Evolutionary conservation across 345 rosid genomes (phyloP).

Genomic region (Sisymbrium irio): DNA sequence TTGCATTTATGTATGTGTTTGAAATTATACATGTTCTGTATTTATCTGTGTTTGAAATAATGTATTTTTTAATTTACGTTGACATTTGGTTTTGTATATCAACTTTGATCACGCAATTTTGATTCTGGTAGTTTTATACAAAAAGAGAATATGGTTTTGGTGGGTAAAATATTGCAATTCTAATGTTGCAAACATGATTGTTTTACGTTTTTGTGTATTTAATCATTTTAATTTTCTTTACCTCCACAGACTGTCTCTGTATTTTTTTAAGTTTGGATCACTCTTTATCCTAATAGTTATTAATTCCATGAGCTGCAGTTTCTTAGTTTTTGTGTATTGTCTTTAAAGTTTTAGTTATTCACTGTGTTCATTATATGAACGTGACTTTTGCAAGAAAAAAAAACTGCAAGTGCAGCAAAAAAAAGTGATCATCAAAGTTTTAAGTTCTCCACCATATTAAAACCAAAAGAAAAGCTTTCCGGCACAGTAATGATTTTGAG

Average conservation of each 20-base stretch:
- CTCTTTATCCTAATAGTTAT: background rate
- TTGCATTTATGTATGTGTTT: background rate
- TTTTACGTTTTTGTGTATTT: background rate
- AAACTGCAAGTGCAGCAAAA: too few relatives aligned
- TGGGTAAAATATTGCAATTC: too few relatives aligned
- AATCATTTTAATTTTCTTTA: background rate
- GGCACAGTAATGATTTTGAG: background rate
- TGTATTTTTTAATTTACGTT: background rate
- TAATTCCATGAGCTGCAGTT: background rate
- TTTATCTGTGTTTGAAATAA: background rate
- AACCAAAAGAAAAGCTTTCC: background rate
- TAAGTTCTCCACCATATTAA: background rate
- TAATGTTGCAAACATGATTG: too few relatives aligned
- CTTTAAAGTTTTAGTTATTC: background rate
- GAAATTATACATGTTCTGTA: background rate
- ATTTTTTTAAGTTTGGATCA: background rate
- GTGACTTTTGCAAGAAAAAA: background rate
- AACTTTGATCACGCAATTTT: background rate
- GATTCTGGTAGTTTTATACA: too few relatives aligned
- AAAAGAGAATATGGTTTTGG: too few relatives aligned
- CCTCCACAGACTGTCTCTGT: background rate
- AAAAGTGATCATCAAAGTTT: background rate
- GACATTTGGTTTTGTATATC: background rate
- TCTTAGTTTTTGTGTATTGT: background rate
- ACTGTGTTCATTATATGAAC: background rate